Evolutionary conservation across 2,329 filamentous ascomycete species (phyloP), one percentile per base, ranked within the genome.

Genomic region (Diaporthe caulivora): DNA sequence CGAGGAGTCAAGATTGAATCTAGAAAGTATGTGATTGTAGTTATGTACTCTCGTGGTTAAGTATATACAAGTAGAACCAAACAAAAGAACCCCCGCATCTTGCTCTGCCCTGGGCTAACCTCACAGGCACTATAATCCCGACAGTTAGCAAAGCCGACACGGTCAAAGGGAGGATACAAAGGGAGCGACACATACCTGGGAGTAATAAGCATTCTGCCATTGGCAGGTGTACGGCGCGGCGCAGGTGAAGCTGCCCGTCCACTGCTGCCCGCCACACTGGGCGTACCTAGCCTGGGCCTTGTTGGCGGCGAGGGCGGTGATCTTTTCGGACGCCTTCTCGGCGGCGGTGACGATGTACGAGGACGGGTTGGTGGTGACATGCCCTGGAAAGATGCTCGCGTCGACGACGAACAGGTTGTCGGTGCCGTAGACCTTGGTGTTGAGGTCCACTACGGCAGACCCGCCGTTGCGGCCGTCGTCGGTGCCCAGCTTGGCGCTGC

Each of bases 321-420:
- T 74, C 62, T 67, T 73, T 69, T 74, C 49, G 11, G 74, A 70
- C 3, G 74, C 74, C 26, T 54, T 70, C 69, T 75, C 74, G 40
- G 74, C 72, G 4, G 53, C 72, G 40, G 69, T 72, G 29, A 75
- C 74, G 29, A 75, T 69, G 44, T 71, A 74, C 15, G 72, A 57
- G 29, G 72, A 74, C 15, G 74, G 74, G 64, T 75, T 75, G 24
- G 67, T 60, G 51, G 74, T 74, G 53, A 73, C 67, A 18, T 75
- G 68, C 31, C 72, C 74, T 1, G 74, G 74, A 49, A 75, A 75
- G 49, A 75, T 72, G 17, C 72, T 74, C 15, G 74, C 74, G 62
- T 75, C 74, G 13, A 74, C 74, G 29, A 75, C 72, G n/a, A 75
- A 75, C 26, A 75, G 70, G 72, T 75, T 75, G 62, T 75, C 74